Conservation (phyloP, 1,284 basidiomycete genomes). For the Exsudoporus floridanus region DNA sequence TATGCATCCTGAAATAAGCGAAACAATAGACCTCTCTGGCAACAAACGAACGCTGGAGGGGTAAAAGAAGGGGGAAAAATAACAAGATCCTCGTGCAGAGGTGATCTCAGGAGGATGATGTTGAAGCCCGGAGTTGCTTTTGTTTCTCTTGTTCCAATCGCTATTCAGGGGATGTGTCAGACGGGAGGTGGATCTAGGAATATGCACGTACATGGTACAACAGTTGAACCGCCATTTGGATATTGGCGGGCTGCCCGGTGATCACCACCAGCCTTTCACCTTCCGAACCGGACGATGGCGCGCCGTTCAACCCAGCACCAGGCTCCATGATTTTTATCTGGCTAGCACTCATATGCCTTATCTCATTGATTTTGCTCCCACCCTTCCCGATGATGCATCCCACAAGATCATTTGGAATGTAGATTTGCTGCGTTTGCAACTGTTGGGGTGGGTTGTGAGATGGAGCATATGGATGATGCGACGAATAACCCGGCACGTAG, state of each 20-base stretch:
- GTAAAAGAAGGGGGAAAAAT: background rate
- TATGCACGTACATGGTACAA: slow-evolving; percentile 77
- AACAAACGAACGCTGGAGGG: slow-evolving; percentile 1
- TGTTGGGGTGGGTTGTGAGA: slow-evolving; percentile 49
- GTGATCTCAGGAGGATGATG: slow-evolving; percentile 29
- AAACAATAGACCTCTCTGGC: slow-evolving; percentile 4
- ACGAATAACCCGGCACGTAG: slow-evolving; percentile 63
- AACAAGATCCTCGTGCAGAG: background rate
- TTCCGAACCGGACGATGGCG: slow-evolving; percentile 65
- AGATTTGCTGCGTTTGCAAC: slow-evolving; percentile 96
- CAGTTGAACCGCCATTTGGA: slow-evolving; percentile 94
- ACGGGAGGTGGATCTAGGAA: slow-evolving; percentile 5
- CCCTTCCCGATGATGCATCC: slow-evolving; percentile 99
- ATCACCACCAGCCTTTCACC: slow-evolving; percentile 92
- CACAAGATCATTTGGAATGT: slow-evolving; percentile 96
- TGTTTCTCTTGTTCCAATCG: slow-evolving; percentile 87
- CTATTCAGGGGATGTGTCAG: slow-evolving; percentile 39
- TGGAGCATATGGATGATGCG: slow-evolving; percentile 47
- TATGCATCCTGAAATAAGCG: slow-evolving; percentile 5
- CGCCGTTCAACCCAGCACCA: slow-evolving; percentile 73
- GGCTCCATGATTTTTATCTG: slow-evolving; percentile 99
- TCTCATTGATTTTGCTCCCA: slow-evolving; percentile 98
- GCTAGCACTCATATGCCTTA: slow-evolving; percentile 89
- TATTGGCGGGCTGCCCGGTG: slow-evolving; percentile 90
- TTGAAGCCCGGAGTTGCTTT: slow-evolving; percentile 64